A percentile compares a stretch with the other conserved stretches of the same genome.
phyloP scores from a whole-genome alignment of 2,329 filamentous ascomycete species.

The Colletotrichum aenigma region DNA sequence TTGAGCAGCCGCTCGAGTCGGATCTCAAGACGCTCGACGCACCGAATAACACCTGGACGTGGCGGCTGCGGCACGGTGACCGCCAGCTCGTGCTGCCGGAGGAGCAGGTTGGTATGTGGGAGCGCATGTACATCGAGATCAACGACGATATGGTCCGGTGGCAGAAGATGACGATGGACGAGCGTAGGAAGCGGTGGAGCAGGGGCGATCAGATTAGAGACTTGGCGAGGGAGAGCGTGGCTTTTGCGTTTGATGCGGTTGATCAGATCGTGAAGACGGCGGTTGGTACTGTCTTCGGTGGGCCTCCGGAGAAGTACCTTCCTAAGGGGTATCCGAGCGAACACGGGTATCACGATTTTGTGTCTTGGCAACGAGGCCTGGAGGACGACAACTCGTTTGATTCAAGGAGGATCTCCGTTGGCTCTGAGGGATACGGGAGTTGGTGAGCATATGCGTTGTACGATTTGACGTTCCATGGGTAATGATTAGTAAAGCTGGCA shows the following conservation, averaged over 20 bases:
- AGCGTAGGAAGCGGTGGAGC: neutral
- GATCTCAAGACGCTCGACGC: conserved; percentile 13
- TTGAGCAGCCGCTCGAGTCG: conserved; percentile 15
- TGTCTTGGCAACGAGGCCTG: conserved; percentile 9
- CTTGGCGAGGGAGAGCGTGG: neutral
- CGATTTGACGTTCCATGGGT: neutral
- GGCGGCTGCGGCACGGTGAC: neutral
- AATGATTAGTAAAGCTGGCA: neutral
- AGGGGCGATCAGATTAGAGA: neutral
- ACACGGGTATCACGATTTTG: conserved; percentile 14
- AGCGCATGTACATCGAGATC: conserved; percentile 21
- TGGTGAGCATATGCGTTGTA: neutral
- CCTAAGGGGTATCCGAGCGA: neutral
- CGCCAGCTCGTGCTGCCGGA: neutral
- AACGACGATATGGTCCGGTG: conserved; percentile 16
- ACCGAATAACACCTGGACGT: conserved; percentile 9
- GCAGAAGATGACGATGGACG: neutral
- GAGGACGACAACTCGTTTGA: neutral
- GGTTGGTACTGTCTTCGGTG: neutral
- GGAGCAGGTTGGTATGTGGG: conserved; percentile 25
- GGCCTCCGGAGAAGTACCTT: neutral
- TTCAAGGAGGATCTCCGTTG: neutral
- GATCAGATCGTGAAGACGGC: neutral
- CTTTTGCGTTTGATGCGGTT: neutral
- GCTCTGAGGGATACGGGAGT: neutral